Evolutionary conservation across 768 basidiomycete genomes (phyloP).

Genomic region (Clathrus columnatus): DNA sequence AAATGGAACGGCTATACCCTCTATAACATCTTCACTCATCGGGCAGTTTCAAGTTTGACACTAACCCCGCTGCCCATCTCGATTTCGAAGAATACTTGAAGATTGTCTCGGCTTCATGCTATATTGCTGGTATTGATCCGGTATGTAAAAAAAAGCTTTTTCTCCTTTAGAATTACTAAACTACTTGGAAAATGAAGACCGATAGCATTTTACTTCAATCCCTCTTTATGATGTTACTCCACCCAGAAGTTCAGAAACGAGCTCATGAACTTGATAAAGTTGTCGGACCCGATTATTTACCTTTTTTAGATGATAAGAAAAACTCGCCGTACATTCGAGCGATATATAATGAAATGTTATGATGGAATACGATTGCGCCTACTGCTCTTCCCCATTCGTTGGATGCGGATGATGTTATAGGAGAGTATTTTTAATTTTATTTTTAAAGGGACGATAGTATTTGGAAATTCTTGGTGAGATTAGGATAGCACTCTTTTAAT

Average conservation of each 20-base stretch:
- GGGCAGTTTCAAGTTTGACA: background rate
- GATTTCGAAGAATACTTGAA: background rate
- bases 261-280: slow-evolving; percentile 12
- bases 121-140: slow-evolving; percentile 8
- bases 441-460: slow-evolving; percentile 22
- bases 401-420: slow-evolving; percentile 13
- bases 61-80: background rate
- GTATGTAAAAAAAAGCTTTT: slow-evolving; percentile 11
- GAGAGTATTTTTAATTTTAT: slow-evolving; percentile 22
- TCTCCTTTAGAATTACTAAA: background rate
- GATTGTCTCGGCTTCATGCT: background rate
- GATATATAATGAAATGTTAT: background rate
- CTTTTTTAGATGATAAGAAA: slow-evolving; percentile 2
- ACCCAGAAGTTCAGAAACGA: slow-evolving; percentile 8
- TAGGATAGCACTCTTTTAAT: background rate
- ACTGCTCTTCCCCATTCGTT: slow-evolving; percentile 5
- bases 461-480: slow-evolving; percentile 17
- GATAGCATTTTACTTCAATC: background rate
- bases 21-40: background rate
- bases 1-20: background rate
- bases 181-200: background rate
- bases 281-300: slow-evolving; percentile 9
- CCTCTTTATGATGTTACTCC: slow-evolving; percentile 10
- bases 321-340: slow-evolving; percentile 8
- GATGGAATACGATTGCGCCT: slow-evolving; percentile 6